phyloP scores from a whole-genome alignment of 148 eudicot genomes.

The Amaranthus palmeri region DNA sequence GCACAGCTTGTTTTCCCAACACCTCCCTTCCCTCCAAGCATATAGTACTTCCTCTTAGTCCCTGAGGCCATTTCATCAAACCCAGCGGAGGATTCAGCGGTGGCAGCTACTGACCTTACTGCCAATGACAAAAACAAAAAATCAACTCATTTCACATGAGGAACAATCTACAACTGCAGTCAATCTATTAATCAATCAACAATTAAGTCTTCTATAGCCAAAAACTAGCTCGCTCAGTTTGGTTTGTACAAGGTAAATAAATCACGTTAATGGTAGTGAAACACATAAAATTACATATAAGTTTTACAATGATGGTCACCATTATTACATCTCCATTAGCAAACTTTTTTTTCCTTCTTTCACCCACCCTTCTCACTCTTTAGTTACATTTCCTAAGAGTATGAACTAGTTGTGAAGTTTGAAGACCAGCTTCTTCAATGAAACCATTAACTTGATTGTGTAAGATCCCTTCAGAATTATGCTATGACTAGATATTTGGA shows the following conservation, averaged over 20 bases:
- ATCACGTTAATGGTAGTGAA: neutral
- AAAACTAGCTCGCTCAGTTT: neutral
- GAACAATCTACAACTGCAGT: neutral
- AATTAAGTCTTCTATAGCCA: neutral
- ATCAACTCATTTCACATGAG: neutral
- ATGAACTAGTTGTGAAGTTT: neutral
- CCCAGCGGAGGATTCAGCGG: slow-evolving; percentile 55
- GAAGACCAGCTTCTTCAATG: neutral
- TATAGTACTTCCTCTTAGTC: slow-evolving; percentile 81
- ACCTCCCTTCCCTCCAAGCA: slow-evolving; percentile 98
- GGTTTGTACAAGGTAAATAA: neutral
- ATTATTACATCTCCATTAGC: neutral
- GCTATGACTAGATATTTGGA: too few species aligned
- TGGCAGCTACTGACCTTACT: slow-evolving; percentile 72
- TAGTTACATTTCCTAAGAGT: neutral
- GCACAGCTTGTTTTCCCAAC: slow-evolving; percentile 99
- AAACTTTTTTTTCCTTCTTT: neutral
- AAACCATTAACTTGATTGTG: neutral
- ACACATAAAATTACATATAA: neutral
- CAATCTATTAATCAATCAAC: neutral
- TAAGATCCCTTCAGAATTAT: neutral
- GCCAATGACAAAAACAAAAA: slow-evolving; percentile 15
- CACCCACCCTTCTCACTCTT: neutral
- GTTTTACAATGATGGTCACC: neutral
- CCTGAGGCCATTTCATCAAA: slow-evolving; percentile 88